Percentiles rank a stretch among this genome's conserved stretches.
These are phyloP conservation scores for Hymenoscyphus salicellus DNA, from an alignment of 2,329 filamentous ascomycete genomes.

Conservation along the genomic window DNA sequence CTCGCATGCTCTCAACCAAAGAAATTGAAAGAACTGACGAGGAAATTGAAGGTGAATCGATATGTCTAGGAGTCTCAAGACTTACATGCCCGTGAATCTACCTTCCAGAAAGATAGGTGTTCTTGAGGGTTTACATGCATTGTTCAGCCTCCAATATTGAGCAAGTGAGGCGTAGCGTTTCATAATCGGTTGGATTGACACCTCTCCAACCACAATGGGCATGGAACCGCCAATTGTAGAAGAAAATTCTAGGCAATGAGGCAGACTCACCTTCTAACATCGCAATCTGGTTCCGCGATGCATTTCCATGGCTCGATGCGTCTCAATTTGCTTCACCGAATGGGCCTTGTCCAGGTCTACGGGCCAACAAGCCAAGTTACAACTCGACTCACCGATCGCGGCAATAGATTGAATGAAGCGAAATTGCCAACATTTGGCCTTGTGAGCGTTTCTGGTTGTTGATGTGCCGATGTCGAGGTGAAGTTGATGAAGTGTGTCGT, in stretches of 20 bases:
- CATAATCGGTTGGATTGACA: not conserved
- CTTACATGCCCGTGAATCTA: not conserved
- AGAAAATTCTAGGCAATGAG: not conserved
- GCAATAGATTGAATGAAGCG: not conserved
- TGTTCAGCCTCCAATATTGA: not conserved
- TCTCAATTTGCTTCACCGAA: not conserved
- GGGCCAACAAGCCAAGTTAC: not conserved
- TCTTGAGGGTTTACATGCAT: not conserved
- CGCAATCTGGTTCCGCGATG: not conserved
- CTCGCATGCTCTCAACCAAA: not conserved
- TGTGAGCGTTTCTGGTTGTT: not conserved
- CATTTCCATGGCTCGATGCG: not conserved
- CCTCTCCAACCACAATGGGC: not conserved
- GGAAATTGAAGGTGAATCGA: not conserved
- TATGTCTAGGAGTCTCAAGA: not conserved
- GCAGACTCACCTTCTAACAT: not conserved
- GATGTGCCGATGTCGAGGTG: not conserved
- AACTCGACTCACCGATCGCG: not conserved
- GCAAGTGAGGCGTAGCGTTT: not conserved
- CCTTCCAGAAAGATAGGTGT: not conserved
- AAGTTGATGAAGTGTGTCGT: not conserved
- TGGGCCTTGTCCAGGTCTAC: not conserved
- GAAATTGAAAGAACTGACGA: not conserved
- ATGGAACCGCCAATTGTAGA: not conserved
- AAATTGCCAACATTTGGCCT: not conserved